Evolutionary conservation across 2,329 filamentous ascomycete genomes (phyloP).

Genomic region (Fusarium foetens): DNA sequence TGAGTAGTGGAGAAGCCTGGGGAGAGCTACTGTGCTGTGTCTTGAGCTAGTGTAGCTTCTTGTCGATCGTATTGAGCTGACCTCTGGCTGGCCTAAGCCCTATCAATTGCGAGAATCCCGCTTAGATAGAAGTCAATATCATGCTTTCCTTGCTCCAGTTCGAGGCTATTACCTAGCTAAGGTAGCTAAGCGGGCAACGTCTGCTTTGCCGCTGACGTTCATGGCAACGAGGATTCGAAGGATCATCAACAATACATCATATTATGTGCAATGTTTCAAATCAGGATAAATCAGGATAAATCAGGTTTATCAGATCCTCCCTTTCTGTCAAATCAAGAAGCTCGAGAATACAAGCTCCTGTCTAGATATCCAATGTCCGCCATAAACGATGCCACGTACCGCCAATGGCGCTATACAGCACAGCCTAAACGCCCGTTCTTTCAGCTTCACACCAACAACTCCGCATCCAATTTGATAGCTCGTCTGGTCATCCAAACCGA

Average conservation of each 20-base stretch:
- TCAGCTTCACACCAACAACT: conserved; percentile 1
- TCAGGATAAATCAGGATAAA: background rate
- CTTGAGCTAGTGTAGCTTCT: background rate
- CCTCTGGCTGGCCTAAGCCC: background rate
- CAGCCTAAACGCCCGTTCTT: background rate
- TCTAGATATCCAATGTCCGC: background rate
- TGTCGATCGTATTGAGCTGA: background rate
- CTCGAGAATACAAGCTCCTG: background rate
- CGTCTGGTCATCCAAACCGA: background rate
- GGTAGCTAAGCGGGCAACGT: background rate
- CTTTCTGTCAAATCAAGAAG: background rate
- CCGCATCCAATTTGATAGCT: conserved; percentile 2
- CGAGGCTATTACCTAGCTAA: background rate
- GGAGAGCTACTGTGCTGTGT: background rate
- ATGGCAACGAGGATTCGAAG: background rate
- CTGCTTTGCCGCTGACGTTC: background rate
- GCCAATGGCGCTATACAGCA: background rate
- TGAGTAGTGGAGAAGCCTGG: background rate
- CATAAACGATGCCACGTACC: background rate
- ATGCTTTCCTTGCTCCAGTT: background rate
- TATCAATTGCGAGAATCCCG: background rate
- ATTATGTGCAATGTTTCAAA: background rate
- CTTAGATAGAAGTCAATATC: background rate
- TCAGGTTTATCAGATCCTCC: background rate
- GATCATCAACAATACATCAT: background rate